Evolutionary conservation across 768 basidiomycete genomes (phyloP), one percentile per base, ranked within the genome.

Genomic region (Pleurotus salmoneostramineus): DNA sequence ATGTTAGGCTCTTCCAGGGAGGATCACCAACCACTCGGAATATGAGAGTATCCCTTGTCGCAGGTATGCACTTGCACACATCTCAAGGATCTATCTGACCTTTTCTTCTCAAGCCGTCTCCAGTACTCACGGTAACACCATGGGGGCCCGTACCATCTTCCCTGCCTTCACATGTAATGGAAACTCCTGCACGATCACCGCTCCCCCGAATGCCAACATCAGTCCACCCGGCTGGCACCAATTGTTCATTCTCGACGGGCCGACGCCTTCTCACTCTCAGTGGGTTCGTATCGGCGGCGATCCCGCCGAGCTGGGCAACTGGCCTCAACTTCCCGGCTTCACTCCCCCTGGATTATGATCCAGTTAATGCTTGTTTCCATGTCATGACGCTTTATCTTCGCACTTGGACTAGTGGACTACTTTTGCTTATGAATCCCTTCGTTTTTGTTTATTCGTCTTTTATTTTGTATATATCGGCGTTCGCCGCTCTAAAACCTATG

Each of bases 251-350:
- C 74, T 93, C 32, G 89, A 91, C 54, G 89, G 89, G 1, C 85
- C 88, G 32, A 90, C 89, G 3, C 91, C 91, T 3, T 90, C 87
- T 27, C 80, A 84, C 61, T 88, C 89, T 14, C 69, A 76, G 8
- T 90, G 87, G 84, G 81, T 93, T 10, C 82, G 89, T 31, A 88
- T 93, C 51, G 91, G 91, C 15, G 88, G 88, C 0, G 91, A 93
- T 65, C 90, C 89, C 0, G 78, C 76, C 0, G 21, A 74, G 54
- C 68, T 93, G 8, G 90, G 90, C 0, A 83, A 87, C 61, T 93
- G 90, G 90, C 90, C 90, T 0, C 56, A 82, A 56, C 72, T 82
- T 63, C 79, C 86, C 32, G 89, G 85, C 55, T 92, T 92, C 66
- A 83, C 79, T 1, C 67, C 68, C 1, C 89, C 89, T 1, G 89